Conservation (phyloP, 495 filamentous ascomycete species). For the Podospora pseudoanserina region DNA sequence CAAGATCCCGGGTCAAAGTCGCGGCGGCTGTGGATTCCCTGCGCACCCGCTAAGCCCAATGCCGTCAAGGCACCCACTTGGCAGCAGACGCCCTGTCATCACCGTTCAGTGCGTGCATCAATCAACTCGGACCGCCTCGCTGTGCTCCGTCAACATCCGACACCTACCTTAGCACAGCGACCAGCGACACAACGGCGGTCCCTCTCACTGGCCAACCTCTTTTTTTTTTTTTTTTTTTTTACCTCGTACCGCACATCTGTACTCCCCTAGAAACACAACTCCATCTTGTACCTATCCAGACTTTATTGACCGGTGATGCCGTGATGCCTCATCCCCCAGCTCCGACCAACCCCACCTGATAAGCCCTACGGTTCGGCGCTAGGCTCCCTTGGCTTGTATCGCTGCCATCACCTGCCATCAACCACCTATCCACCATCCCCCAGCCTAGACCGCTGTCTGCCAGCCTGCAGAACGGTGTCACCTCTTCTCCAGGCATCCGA, state of each 20-base stretch:
- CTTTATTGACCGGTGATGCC: not conserved
- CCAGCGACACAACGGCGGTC: constrained; percentile 2
- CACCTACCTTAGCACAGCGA: not conserved
- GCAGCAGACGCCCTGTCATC: constrained; percentile 4
- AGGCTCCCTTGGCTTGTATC: constrained; percentile 12
- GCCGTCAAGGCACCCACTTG: constrained; percentile 3
- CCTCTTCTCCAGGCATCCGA: constrained; percentile 1
- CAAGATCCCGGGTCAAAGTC: not conserved
- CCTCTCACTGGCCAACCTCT: not conserved
- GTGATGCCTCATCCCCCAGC: not conserved
- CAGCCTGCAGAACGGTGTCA: not conserved
- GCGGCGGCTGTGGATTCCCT: not conserved
- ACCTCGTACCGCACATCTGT: not conserved
- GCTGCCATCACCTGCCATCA: constrained; percentile 4
- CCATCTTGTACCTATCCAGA: not conserved
- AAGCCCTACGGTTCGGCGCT: constrained; percentile 7
- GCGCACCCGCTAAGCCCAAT: not conserved
- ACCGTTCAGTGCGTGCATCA: not conserved
- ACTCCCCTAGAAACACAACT: not conserved
- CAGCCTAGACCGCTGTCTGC: not conserved
- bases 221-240: not conserved
- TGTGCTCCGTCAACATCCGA: constrained; percentile 2
- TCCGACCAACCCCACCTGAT: constrained; percentile 5
- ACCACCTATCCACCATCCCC: not conserved
- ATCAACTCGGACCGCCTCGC: constrained; percentile 4